phyloP scores from a whole-genome alignment of 73 alveolate genomes.

The Stentor roeselii region DNA sequence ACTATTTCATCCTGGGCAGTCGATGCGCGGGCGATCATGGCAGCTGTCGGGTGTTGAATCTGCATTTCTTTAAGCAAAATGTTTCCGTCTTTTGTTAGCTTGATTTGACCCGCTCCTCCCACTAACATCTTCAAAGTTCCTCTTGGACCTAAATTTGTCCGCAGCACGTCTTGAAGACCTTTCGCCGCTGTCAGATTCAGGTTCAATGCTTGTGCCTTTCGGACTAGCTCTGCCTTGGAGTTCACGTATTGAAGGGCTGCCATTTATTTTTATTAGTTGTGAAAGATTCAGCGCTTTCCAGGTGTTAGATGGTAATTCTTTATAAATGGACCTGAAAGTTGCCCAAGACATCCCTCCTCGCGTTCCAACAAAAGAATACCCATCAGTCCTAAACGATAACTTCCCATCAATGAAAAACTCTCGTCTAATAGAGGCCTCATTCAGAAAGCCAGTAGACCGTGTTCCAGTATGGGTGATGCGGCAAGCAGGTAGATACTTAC shows the following conservation, averaged over 20 bases:
- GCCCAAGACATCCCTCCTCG: constrained; percentile 9
- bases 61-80: constrained; percentile 96
- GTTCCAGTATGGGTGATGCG: constrained; percentile 62
- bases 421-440: not conserved
- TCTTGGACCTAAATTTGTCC: constrained; percentile 95
- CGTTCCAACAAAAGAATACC: not conserved
- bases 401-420: constrained; percentile 6
- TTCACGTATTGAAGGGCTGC: constrained; percentile 25
- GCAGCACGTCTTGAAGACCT: constrained; percentile 88
- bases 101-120: constrained; percentile 99
- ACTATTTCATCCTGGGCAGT: constrained; percentile 98
- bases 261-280: too few relatives aligned
- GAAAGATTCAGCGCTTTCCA: too few relatives aligned
- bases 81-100: constrained; percentile 96
- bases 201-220: constrained; percentile 73
- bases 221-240: constrained; percentile 19
- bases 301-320: too few relatives aligned
- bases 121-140: constrained; percentile 98
- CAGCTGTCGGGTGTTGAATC: constrained; percentile 98
- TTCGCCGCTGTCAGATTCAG: constrained; percentile 85
- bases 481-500: constrained; percentile 70
- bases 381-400: not conserved
- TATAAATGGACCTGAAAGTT: constrained; percentile 15
- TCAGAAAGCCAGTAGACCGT: constrained; percentile 29
- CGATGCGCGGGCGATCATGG: constrained; percentile 98